Base-by-base conservation (phyloP, 108 stramenopile species). In the Pseudonitzschia multiseries region DNA sequence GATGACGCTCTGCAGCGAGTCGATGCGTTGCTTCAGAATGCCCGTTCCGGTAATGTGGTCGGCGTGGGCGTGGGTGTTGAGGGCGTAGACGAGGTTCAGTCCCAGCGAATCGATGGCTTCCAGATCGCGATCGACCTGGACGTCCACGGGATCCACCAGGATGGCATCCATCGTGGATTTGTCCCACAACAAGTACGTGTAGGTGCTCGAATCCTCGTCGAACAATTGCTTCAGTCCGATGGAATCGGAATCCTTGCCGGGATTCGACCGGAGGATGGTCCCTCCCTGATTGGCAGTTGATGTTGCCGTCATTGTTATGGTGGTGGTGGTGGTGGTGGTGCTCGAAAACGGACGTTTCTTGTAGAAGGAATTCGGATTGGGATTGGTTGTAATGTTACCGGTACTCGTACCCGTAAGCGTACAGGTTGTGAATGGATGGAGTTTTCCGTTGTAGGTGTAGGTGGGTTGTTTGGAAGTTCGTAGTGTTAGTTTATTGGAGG, bases 31-130 rank as follows among this genome's bases (percentile, higher is more conserved):
- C 76, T 93, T 94, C 43, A 97, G 75, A 36, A 83, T 53, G 13
- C 84, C 79, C 10, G 93, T 85, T 15, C 97, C 97, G 14, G 93
- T 93, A 50, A 97, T 86, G 81, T 96, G 94, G 68, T 97, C 97
- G 3, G 94, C 96, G 62, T 94, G 91, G 2, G 82, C 83, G 62
- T 86, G 89, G 9, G 94, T 94, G 72, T 97, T 97, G 62, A 93
- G 46, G 4, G 84, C 83, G 57, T 89, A 95, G 44, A 83, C 73
- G 17, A 96, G 81, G 9, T 88, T 86, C 44, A 97, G 71, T 20
- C 85, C 88, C 42, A 91, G 82, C 42, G 82, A 80, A 22, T 79
- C 22, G 1, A 91, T 75, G 28, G 83, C 82, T 46, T 89, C 57
- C 15, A 92, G 40, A 59, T 98, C 95, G 13, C 97, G 77, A 43